phyloP scores from a whole-genome alignment of 768 basidiomycete genomes.

The Podaxis mareebaensis region DNA sequence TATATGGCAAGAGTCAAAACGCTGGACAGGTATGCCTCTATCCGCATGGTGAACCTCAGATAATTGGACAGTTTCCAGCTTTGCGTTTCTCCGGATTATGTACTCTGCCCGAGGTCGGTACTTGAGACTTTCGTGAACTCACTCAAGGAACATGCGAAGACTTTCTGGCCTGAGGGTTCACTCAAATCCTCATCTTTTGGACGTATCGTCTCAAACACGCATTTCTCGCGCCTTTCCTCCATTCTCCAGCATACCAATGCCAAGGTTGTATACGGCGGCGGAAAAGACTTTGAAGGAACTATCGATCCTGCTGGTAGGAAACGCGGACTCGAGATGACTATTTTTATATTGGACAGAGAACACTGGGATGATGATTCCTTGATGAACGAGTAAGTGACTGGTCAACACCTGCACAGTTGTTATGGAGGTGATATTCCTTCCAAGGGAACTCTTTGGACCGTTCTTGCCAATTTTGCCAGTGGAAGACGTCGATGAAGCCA shows the following conservation, averaged over 20 bases:
- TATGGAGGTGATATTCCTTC: neutral
- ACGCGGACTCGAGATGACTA: slow-evolving; percentile 56
- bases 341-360: slow-evolving; percentile 55
- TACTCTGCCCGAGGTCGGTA: slow-evolving; percentile 37
- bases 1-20: slow-evolving; percentile 69
- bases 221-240: slow-evolving; percentile 53
- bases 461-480: slow-evolving; percentile 64
- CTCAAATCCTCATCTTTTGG: slow-evolving; percentile 43
- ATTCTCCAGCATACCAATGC: slow-evolving; percentile 59
- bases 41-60: neutral
- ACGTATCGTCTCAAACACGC: slow-evolving; percentile 53
- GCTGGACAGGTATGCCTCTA: slow-evolving; percentile 53
- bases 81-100: slow-evolving; percentile 59
- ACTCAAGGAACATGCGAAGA: slow-evolving; percentile 40
- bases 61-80: slow-evolving; percentile 40
- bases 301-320: slow-evolving; percentile 31
- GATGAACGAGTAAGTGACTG: slow-evolving; percentile 53
- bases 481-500: slow-evolving; percentile 52
- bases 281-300: slow-evolving; percentile 28
- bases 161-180: slow-evolving; percentile 58
- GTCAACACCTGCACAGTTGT: neutral
- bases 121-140: slow-evolving; percentile 49
- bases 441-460: slow-evolving; percentile 75
- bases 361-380: slow-evolving; percentile 56
- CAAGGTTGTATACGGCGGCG: slow-evolving; percentile 49